Evolutionary conservation across 495 filamentous ascomycete species (phyloP).

Genomic region (Trichoderma asperelloides): DNA sequence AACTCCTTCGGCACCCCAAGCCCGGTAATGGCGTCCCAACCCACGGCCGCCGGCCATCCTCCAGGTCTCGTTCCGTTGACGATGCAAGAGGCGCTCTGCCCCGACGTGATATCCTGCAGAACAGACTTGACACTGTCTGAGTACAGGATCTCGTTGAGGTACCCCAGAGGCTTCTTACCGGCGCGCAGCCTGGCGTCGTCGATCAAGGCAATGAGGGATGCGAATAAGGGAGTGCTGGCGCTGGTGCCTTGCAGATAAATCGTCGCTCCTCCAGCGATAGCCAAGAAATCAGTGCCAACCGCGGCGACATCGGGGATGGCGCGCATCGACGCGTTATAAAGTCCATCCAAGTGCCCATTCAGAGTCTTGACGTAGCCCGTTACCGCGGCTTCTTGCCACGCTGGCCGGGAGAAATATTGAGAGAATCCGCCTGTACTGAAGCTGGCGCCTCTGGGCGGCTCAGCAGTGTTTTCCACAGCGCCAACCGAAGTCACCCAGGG

Average conservation of each 20-base stretch:
- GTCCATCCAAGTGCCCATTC: slow-evolving; percentile 33
- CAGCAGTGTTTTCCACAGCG: slow-evolving; percentile 48
- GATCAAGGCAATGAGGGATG: slow-evolving; percentile 30
- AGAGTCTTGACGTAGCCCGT: slow-evolving; percentile 43
- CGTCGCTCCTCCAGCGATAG: slow-evolving; percentile 22
- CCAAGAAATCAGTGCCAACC: slow-evolving; percentile 29
- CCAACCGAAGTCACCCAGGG: slow-evolving; percentile 76
- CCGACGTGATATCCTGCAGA: slow-evolving; percentile 25
- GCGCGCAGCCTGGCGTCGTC: slow-evolving; percentile 30
- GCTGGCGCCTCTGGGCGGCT: slow-evolving; percentile 46
- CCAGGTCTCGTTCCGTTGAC: slow-evolving; percentile 19
- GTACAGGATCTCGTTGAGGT: slow-evolving; percentile 32
- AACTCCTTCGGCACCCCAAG: slow-evolving; percentile 31
- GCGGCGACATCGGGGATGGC: slow-evolving; percentile 63
- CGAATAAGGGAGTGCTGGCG: slow-evolving; percentile 32
- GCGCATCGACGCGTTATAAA: slow-evolving; percentile 52
- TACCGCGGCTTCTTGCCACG: slow-evolving; percentile 55
- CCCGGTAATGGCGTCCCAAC: slow-evolving; percentile 32
- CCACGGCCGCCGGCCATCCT: slow-evolving; percentile 27
- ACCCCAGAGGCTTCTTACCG: slow-evolving; percentile 31
- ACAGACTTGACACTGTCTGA: slow-evolving; percentile 17
- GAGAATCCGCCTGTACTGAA: slow-evolving; percentile 67
- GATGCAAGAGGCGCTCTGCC: slow-evolving; percentile 25
- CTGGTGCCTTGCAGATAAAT: slow-evolving; percentile 31
- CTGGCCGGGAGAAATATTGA: slow-evolving; percentile 53